phyloP scores from a whole-genome alignment of 352 stramenopile genomes.

The Pythium sp. region DNA sequence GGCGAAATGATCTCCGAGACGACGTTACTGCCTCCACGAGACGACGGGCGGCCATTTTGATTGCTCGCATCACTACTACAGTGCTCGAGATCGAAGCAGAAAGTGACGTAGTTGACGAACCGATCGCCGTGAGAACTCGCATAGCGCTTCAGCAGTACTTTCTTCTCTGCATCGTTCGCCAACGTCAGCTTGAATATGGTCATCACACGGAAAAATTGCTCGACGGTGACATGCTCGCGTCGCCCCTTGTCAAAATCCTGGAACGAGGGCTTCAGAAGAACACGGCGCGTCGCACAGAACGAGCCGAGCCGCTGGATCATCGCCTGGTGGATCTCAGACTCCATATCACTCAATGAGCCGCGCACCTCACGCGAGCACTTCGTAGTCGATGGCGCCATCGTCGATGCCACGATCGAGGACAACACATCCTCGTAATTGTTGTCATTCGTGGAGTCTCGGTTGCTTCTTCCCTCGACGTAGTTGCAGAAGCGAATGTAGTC shows the following conservation, averaged over 20 bases:
- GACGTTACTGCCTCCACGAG: constrained; percentile 28
- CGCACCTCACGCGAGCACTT: constrained; percentile 68
- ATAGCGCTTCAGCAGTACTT: constrained; percentile 67
- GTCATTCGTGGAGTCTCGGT: constrained; percentile 10
- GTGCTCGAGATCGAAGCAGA: constrained; percentile 76
- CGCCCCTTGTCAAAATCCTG: constrained; percentile 79
- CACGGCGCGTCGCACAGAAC: constrained; percentile 53
- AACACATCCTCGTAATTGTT: constrained; percentile 58
- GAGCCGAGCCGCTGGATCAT: constrained; percentile 66
- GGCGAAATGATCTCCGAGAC: constrained; percentile 63
- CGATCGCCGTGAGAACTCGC: constrained; percentile 64
- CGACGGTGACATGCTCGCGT: constrained; percentile 73
- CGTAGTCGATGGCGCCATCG: constrained; percentile 18
- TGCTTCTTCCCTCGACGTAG: constrained; percentile 49
- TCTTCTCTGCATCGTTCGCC: constrained; percentile 40
- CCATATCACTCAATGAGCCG: constrained; percentile 45
- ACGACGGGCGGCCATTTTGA: constrained; percentile 35
- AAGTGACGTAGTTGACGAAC: constrained; percentile 85
- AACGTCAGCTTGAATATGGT: constrained; percentile 74
- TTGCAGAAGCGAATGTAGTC: constrained; percentile 81
- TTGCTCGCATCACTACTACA: constrained; percentile 33
- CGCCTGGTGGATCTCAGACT: constrained; percentile 36
- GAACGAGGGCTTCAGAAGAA: constrained; percentile 79
- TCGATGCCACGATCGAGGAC: constrained; percentile 30
- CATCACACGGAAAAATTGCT: constrained; percentile 83